phyloP scores from a whole-genome alignment of 441 rosid species.

The Populus hybrid region DNA sequence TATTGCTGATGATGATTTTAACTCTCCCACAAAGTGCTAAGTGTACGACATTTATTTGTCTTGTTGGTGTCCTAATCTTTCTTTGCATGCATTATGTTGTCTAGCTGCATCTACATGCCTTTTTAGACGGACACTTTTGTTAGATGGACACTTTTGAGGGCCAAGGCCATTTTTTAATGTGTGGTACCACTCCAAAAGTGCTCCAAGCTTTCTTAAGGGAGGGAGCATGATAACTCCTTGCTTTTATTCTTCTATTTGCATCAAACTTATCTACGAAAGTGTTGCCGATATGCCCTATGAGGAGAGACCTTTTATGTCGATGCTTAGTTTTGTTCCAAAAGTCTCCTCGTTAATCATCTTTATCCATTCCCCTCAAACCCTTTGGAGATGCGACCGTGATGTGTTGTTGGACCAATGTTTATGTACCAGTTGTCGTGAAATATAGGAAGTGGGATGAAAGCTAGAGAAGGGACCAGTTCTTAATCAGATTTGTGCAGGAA shows the following conservation, averaged over 20 bases:
- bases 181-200: neutral
- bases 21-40: slow-evolving; percentile 16
- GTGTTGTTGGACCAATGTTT: neutral
- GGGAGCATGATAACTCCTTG: neutral
- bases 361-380: neutral
- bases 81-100: slow-evolving; percentile 39
- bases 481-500: too few species aligned
- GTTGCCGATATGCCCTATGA: neutral
- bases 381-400: neutral
- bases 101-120: slow-evolving; percentile 13
- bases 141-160: slow-evolving; percentile 18
- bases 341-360: neutral
- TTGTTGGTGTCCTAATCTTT: slow-evolving; percentile 20
- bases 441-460: neutral
- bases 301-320: neutral
- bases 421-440: neutral
- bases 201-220: neutral
- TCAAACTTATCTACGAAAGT: neutral
- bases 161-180: neutral
- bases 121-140: slow-evolving; percentile 16
- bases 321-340: neutral
- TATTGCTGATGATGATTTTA: neutral
- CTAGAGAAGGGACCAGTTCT: neutral
- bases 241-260: neutral
- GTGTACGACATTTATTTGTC: slow-evolving; percentile 21